These are phyloP conservation scores for Ochromonas danica DNA, from an alignment of 108 stramenopile genomes.

Conservation along the genomic window DNA sequence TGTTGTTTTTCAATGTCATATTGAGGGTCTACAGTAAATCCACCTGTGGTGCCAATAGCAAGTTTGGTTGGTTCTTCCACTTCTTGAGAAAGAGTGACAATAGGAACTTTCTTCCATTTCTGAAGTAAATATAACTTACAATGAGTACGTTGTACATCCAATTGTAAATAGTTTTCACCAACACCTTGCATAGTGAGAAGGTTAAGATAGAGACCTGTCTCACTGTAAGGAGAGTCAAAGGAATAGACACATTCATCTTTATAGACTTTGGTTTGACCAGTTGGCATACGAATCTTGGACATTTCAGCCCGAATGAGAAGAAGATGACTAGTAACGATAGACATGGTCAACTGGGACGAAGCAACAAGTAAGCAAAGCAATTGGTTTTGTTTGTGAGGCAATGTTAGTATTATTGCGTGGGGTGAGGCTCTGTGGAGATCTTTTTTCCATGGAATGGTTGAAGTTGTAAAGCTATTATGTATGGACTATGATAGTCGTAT, in stretches of 20 bases:
- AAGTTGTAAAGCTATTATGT: too few relatives aligned
- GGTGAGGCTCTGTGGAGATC: too few relatives aligned
- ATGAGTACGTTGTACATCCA: conserved; percentile 38
- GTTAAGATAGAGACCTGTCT: conserved; percentile 79
- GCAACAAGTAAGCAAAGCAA: too few relatives aligned
- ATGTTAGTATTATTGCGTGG: too few relatives aligned
- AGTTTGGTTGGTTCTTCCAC: conserved; percentile 67
- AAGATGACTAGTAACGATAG: too few relatives aligned
- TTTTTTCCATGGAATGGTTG: too few relatives aligned
- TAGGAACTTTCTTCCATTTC: conserved; percentile 45
- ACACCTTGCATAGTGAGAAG: conserved; percentile 77
- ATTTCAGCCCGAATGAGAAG: not conserved
- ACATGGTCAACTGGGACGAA: too few relatives aligned
- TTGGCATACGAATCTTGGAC: conserved; percentile 1
- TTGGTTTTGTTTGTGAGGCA: too few relatives aligned
- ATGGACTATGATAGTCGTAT: too few relatives aligned
- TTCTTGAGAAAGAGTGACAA: not conserved
- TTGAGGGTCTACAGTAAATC: conserved; percentile 81
- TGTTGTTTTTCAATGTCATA: conserved; percentile 74
- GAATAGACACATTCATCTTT: conserved; percentile 84
- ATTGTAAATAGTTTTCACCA: conserved; percentile 62
- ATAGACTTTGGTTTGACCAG: not conserved
- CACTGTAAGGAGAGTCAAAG: conserved; percentile 77
- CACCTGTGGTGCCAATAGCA: conserved; percentile 87
- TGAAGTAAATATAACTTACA: conserved; percentile 68